These are phyloP conservation scores for Lolium multiflorum DNA, from an alignment of 176 grass and related monocot species.

Conservation along the genomic window DNA sequence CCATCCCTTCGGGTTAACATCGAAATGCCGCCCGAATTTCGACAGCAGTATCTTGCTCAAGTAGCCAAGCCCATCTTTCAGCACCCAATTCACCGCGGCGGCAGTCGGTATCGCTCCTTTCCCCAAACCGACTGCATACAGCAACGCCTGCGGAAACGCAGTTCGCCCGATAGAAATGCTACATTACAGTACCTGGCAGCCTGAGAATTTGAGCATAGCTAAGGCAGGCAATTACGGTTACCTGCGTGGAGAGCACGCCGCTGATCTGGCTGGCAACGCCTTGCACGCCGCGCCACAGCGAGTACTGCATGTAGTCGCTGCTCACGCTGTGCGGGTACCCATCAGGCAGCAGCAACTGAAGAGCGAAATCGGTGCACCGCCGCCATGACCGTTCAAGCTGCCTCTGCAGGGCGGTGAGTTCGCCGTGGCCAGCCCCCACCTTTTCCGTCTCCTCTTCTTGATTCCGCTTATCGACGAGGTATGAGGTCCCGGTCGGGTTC, in stretches of 20 bases:
- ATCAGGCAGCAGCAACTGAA: constrained; percentile 65
- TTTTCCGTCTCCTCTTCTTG: background rate
- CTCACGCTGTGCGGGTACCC: constrained; percentile 88
- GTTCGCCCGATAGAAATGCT: background rate
- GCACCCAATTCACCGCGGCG: constrained; percentile 89
- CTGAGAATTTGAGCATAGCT: background rate
- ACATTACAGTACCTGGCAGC: background rate
- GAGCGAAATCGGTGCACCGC: constrained; percentile 25
- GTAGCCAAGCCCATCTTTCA: constrained; percentile 92
- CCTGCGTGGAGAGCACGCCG: constrained; percentile 93
- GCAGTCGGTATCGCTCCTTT: constrained; percentile 89
- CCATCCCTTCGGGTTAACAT: constrained; percentile 98
- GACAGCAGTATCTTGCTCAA: constrained; percentile 93
- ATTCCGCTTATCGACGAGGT: constrained; percentile 22
- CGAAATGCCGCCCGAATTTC: constrained; percentile 88
- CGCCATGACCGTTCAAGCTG: constrained; percentile 54
- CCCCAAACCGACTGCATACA: constrained; percentile 89
- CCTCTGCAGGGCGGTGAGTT: background rate
- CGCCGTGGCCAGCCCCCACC: background rate
- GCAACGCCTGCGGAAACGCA: constrained; percentile 60
- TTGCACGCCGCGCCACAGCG: constrained; percentile 84
- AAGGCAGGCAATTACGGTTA: background rate
- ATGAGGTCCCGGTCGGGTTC: constrained; percentile 36
- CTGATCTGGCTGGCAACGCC: constrained; percentile 88
- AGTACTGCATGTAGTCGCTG: constrained; percentile 86